Evolutionary conservation across 345 rosid genomes (phyloP), one percentile per base, ranked within the genome.

Genomic region (Psidium friedrichsthalianum): DNA sequence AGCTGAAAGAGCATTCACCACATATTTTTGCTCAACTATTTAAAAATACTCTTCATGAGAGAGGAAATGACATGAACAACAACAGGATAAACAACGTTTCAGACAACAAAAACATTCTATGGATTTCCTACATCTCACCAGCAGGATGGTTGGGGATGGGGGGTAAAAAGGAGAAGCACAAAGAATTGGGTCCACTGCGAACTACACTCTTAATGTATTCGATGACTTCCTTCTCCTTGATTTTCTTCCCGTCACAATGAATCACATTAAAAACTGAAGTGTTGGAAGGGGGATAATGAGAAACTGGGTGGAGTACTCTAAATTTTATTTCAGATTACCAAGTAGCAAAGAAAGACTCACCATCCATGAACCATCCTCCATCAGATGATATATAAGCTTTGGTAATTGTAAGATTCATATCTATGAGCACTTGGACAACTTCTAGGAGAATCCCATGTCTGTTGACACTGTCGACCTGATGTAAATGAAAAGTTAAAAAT

Each of bases 291-390:
- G 58, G 51, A 54, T 59, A 47, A 88, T 56, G 36, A 84, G 83
- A 82, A 85, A 86, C 55, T 59, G 47, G 51, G 54, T 36, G 55
- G 74, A 42, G 56, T 25, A 15, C 84, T 74, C 82, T 10, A 27
- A 61, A 86, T 51, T 54, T 59, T 22, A 32, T 18, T 58, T 57
- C 61, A 40, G 78, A 87, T 49, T 13, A 57, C 83, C 56, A 24
- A 86, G 82, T 18, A 51, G n/a, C 78, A 85, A 85, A 81, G 52
- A 20, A 87, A 84, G 74, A 54, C 87, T 59, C 83, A 94, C 97
- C 97, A 86, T 96, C 96, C 99, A 96, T 96, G 87, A 96, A 95
- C 99, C 99, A 96, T 82, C 94, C 98, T 0, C 95, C 96, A 91
- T 96, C 98, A 84, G 96, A 96, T 20, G 98, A 93, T 86, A 96